phyloP scores from a whole-genome alignment of 2,329 filamentous ascomycete species.

The Cercospora nicotianae region DNA sequence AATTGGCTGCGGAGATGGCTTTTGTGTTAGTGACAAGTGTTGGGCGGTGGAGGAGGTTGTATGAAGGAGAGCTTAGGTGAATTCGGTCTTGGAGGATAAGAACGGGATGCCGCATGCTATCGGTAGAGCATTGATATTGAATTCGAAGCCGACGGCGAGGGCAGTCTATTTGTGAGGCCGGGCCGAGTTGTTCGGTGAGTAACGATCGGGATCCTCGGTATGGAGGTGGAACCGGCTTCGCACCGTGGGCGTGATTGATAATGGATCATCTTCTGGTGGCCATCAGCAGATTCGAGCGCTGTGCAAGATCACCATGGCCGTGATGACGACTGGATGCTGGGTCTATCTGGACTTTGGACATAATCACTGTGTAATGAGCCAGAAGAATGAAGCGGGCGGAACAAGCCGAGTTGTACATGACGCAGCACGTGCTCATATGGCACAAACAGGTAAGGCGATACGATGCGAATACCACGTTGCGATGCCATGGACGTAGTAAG shows the following conservation, averaged over 20 bases:
- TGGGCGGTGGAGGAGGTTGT: constrained; percentile 15
- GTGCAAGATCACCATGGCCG: neutral
- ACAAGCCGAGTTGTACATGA: neutral
- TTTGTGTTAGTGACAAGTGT: constrained; percentile 25
- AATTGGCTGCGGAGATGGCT: constrained; percentile 20
- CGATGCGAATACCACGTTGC: neutral
- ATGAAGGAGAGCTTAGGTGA: no score
- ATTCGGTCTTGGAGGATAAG: constrained; percentile 14
- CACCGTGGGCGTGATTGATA: neutral
- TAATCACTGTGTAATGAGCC: no score
- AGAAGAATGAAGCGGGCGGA: neutral
- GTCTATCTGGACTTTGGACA: neutral
- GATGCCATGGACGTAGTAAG: neutral
- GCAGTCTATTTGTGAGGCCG: neutral
- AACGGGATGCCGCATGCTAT: constrained; percentile 24
- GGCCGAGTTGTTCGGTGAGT: neutral
- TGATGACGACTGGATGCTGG: neutral
- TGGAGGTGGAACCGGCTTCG: neutral
- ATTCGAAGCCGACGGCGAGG: neutral
- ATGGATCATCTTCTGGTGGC: neutral
- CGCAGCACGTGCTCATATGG: neutral
- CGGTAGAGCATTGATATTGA: constrained; percentile 28
- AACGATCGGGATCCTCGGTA: neutral
- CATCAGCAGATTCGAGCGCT: neutral
- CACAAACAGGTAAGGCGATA: neutral